These are phyloP conservation scores for Adansonia digitata DNA, from an alignment of 345 rosid genomes.

Conservation along the genomic window DNA sequence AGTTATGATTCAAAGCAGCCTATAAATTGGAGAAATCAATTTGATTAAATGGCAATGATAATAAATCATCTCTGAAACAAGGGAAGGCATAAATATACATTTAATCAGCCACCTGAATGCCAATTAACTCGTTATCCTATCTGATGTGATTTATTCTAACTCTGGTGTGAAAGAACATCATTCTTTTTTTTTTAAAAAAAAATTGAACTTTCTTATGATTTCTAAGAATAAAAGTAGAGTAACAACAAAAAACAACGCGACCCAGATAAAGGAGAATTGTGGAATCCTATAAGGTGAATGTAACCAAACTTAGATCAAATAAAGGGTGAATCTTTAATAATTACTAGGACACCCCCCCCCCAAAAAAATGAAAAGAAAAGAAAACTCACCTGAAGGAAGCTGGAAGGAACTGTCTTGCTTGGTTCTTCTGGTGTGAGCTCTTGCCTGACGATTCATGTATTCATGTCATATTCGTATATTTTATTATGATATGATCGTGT, in stretches of 20 bases:
- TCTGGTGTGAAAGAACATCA: background rate
- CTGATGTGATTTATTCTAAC: background rate
- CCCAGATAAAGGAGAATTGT: background rate
- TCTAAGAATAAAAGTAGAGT: background rate
- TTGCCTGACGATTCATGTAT: no score
- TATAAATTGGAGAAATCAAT: background rate
- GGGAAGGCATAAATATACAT: background rate
- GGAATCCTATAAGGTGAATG: background rate
- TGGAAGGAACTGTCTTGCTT: constrained; percentile 23
- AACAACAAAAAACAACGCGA: background rate
- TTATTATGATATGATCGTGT: no score
- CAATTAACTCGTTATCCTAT: background rate
- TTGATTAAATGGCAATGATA: background rate
- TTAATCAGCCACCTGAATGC: background rate
- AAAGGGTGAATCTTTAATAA: background rate
- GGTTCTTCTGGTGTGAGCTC: constrained; percentile 49
- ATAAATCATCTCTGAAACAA: background rate
- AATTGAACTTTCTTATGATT: background rate
- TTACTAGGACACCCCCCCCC: no score
- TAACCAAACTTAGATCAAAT: background rate
- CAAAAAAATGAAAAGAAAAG: constrained; percentile 4
- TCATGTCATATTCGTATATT: no score
- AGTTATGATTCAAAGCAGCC: background rate
- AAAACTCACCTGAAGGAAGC: no score
- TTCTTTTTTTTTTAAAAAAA: background rate